phyloP scores from a whole-genome alignment of 768 basidiomycete genomes.

The Hygrophorus russula region DNA sequence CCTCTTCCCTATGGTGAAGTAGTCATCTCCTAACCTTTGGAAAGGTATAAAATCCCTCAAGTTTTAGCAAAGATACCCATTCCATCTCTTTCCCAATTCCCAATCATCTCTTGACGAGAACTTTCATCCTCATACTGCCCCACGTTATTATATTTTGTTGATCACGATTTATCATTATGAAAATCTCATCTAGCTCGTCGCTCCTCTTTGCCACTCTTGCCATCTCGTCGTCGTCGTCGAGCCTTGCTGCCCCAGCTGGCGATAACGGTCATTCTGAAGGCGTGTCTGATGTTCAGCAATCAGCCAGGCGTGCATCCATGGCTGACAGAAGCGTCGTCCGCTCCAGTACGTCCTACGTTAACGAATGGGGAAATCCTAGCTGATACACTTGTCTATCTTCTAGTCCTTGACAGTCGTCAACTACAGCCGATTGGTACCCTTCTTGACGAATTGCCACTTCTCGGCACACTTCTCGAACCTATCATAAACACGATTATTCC shows the following conservation, averaged over 20 bases:
- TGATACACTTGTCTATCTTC: no score
- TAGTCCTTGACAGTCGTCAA: no score
- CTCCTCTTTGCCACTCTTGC: conserved; percentile 36
- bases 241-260: conserved; percentile 31
- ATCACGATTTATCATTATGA: conserved; percentile 23
- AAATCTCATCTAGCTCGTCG: conserved; percentile 35
- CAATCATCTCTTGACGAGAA: conserved; percentile 9
- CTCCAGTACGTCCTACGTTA: background rate
- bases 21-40: background rate
- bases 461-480: no score
- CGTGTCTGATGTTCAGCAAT: background rate
- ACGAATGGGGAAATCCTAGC: background rate
- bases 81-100: conserved; percentile 10
- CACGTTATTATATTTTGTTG: conserved; percentile 8
- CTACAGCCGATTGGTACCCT: no score
- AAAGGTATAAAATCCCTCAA: conserved; percentile 4
- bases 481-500: no score
- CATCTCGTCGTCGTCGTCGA: conserved; percentile 37
- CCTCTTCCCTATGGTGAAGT: background rate
- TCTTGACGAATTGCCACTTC: no score
- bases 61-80: conserved; percentile 1
- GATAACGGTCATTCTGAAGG: conserved; percentile 9
- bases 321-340: background rate
- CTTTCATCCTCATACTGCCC: conserved; percentile 2
- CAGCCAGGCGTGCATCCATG: background rate